Conservation (phyloP, 2,329 filamentous ascomycete genomes). For the Lecanicillium sp. region DNA sequence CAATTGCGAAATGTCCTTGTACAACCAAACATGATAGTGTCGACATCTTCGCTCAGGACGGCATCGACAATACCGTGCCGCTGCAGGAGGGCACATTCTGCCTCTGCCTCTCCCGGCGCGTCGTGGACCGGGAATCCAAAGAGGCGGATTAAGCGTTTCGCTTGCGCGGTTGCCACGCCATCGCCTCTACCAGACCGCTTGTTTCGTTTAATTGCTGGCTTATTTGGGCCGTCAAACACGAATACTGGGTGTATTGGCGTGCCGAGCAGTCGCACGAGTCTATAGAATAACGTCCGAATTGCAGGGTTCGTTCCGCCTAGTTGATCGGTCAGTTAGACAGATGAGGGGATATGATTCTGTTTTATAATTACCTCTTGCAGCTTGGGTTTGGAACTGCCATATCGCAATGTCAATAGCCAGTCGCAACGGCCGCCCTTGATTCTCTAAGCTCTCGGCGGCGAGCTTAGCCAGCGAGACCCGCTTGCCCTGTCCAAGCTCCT, state of each 20-base stretch:
- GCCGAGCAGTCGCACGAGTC: slow-evolving; percentile 67
- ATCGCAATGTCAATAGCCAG: slow-evolving; percentile 93
- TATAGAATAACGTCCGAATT: slow-evolving; percentile 85
- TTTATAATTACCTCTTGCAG: slow-evolving; percentile 52
- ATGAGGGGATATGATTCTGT: not conserved
- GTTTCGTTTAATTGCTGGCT: slow-evolving; percentile 81
- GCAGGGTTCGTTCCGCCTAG: slow-evolving; percentile 80
- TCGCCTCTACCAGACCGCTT: slow-evolving; percentile 62
- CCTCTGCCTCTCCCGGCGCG: slow-evolving; percentile 91
- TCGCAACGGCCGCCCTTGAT: slow-evolving; percentile 63
- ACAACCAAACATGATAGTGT: slow-evolving; percentile 96
- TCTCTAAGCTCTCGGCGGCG: slow-evolving; percentile 66
- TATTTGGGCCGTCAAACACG: slow-evolving; percentile 81
- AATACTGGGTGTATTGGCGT: slow-evolving; percentile 81
- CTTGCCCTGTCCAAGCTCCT: slow-evolving; percentile 74
- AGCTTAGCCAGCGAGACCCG: slow-evolving; percentile 77
- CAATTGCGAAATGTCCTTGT: slow-evolving; percentile 71
- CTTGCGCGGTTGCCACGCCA: slow-evolving; percentile 61
- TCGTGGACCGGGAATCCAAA: slow-evolving; percentile 81
- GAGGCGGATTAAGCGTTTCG: slow-evolving; percentile 73
- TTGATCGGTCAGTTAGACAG: slow-evolving; percentile 9
- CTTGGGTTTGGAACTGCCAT: slow-evolving; percentile 92
- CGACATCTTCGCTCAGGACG: slow-evolving; percentile 91
- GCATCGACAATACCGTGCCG: slow-evolving; percentile 78
- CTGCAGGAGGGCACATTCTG: slow-evolving; percentile 86